Evolutionary conservation across 495 filamentous ascomycete genomes (phyloP), one percentile per base, ranked within the genome.

Genomic region (Lasiosphaeria miniovina): DNA sequence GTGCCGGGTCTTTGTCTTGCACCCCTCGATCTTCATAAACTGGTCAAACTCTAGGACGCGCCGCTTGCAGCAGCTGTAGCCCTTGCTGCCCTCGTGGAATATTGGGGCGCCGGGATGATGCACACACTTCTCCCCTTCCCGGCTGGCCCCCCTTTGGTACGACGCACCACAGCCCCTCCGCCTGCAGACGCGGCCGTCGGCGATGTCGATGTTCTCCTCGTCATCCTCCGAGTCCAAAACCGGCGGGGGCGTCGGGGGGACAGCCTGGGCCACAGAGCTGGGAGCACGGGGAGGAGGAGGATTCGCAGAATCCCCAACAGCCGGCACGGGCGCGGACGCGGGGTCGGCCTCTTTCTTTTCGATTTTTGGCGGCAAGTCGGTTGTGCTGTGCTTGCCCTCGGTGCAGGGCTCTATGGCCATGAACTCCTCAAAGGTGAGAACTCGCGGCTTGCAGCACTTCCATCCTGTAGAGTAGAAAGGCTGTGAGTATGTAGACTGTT

Each of bases 381-480:
- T 86, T 4, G 88, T 90, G 55, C 90, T 93, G 78, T 99, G 94
- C 63, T 88, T 94, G 66, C 94, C 94, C 15, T 87, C 90, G 24
- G 95, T 96, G 80, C 94, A 99, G 31, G 95, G 93, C 35, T 90
- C 83, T 64, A 99, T 98, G 52, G 82, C 73, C 67, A 98, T 90
- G 80, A 99, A 99, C 77, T 99, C 94, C 75, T 99, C 95, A 68
- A 99, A 99, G 53, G 93, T 97, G 64, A 99, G 82, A 63, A 98
- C 91, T 74, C 95, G 89, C 58, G 93, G 89, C 79, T 97, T 99
- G 82, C 94, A 99, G 78, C 94, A 99, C 80, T 96, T 96, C 94
- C 94, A 99, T 66, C 94, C 94, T 97, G 71, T 60, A 57, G 61
- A 36, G 41, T 60, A 51, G 55, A 59, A 24, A 65, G 65, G 60